Conservation (phyloP, 768 basidiomycete genomes). For the Tricholoma sp. region DNA sequence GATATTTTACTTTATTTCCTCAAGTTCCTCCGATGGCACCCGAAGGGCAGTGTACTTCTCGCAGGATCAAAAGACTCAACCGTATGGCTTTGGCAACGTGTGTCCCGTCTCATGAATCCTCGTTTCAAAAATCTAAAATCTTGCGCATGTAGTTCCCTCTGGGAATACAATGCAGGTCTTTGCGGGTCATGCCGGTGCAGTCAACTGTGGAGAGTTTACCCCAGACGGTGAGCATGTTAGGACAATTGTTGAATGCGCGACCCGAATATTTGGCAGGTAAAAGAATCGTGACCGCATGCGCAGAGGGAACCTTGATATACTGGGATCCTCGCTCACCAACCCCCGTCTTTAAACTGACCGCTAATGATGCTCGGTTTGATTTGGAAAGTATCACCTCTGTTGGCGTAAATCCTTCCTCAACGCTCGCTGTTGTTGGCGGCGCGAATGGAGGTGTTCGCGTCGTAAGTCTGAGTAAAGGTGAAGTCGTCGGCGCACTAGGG, state of each 20-base stretch:
- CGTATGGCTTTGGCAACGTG: slow-evolving; percentile 97
- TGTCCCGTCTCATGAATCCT: slow-evolving; percentile 21
- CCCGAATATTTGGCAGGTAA: slow-evolving; percentile 49
- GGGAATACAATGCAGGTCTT: slow-evolving; percentile 97
- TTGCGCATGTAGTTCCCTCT: slow-evolving; percentile 67
- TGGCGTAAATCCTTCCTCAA: slow-evolving; percentile 80
- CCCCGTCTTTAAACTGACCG: slow-evolving; percentile 76
- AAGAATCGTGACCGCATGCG: slow-evolving; percentile 82
- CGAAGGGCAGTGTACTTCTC: slow-evolving; percentile 81
- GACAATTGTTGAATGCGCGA: neutral
- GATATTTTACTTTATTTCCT: slow-evolving; percentile 4
- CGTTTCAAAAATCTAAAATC: neutral
- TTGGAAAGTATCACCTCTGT: slow-evolving; percentile 84
- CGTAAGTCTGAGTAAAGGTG: slow-evolving; percentile 82
- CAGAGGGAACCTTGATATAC: slow-evolving; percentile 74
- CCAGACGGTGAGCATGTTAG: slow-evolving; percentile 60
- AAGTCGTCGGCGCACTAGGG: slow-evolving; percentile 69
- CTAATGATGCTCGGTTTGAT: slow-evolving; percentile 67
- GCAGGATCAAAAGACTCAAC: slow-evolving; percentile 92
- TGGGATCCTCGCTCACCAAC: slow-evolving; percentile 86
- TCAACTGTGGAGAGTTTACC: slow-evolving; percentile 86
- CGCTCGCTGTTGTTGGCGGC: slow-evolving; percentile 89
- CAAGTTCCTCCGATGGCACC: slow-evolving; percentile 96
- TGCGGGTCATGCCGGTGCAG: slow-evolving; percentile 79
- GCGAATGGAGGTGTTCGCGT: slow-evolving; percentile 81